Percentiles rank a stretch among this genome's conserved stretches.
phyloP scores from a whole-genome alignment of 371 early-diverging fungal species.

The Parasitella parasitica region DNA sequence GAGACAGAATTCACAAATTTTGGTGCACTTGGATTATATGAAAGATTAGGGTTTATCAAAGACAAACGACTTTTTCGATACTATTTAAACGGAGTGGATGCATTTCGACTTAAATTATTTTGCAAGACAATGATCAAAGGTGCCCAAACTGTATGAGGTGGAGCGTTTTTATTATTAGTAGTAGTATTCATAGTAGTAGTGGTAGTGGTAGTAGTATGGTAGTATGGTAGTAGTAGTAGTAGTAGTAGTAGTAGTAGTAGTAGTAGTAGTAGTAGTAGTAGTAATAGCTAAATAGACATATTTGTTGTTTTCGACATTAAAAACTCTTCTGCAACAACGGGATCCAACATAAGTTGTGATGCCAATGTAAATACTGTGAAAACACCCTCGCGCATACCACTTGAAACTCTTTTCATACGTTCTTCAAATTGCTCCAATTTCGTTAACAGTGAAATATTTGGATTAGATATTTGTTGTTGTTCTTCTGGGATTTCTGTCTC shows the following conservation, averaged over 20 bases:
- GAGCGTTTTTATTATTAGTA: background rate
- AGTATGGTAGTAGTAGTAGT: no score
- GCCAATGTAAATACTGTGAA: slow-evolving; percentile 39
- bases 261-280: no score
- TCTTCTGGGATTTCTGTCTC: slow-evolving; percentile 38
- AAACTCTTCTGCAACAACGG: slow-evolving; percentile 28
- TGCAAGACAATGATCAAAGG: slow-evolving; percentile 49
- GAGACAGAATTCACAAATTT: slow-evolving; percentile 92
- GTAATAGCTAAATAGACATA: background rate
- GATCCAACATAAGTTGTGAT: slow-evolving; percentile 34
- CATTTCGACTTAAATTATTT: slow-evolving; percentile 84
- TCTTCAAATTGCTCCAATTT: slow-evolving; percentile 40
- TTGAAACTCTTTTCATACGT: slow-evolving; percentile 34
- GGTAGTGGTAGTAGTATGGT: no score
- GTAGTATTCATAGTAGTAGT: no score
- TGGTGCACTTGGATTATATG: slow-evolving; percentile 86
- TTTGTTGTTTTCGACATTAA: slow-evolving; percentile 9
- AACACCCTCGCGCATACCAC: slow-evolving; percentile 31
- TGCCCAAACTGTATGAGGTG: background rate
- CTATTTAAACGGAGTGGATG: slow-evolving; percentile 93
- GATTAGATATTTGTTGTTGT: slow-evolving; percentile 31
- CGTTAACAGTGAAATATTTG: slow-evolving; percentile 29
- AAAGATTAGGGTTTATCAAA: slow-evolving; percentile 89
- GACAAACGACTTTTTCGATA: slow-evolving; percentile 91
- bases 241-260: no score